phyloP scores from a whole-genome alignment of 2,329 filamentous ascomycete species.

The Zasmidium citrigriseum region DNA sequence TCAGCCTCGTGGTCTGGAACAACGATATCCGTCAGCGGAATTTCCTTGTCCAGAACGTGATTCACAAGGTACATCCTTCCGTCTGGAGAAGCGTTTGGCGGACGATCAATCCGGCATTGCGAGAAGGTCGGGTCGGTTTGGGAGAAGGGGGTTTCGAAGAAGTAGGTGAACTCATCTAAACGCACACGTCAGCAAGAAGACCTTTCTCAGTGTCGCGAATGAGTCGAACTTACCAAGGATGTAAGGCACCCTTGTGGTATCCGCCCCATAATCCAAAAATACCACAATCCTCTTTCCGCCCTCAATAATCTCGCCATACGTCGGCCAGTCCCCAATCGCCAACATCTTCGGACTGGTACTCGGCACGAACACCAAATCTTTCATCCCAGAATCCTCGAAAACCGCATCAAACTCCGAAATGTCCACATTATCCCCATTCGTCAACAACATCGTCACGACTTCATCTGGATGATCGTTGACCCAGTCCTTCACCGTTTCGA shows the following conservation, averaged over 20 bases:
- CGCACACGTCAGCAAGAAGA: no score
- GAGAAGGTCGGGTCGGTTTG: slow-evolving; percentile 39
- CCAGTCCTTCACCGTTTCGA: slow-evolving; percentile 60
- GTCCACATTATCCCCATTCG: slow-evolving; percentile 64
- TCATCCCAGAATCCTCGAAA: slow-evolving; percentile 54
- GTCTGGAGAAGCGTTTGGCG: slow-evolving; percentile 37
- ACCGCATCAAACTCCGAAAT: slow-evolving; percentile 42
- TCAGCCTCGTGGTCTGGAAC: slow-evolving; percentile 43
- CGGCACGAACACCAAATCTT: slow-evolving; percentile 45
- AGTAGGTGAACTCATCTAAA: slow-evolving; percentile 37
- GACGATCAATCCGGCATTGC: slow-evolving; percentile 48
- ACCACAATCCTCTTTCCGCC: slow-evolving; percentile 66
- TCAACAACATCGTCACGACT: slow-evolving; percentile 80
- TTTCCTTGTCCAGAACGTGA: slow-evolving; percentile 46
- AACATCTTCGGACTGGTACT: slow-evolving; percentile 24
- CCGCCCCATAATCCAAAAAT: slow-evolving; percentile 79
- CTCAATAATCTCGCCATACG: slow-evolving; percentile 72
- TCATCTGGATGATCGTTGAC: slow-evolving; percentile 72
- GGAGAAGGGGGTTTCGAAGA: slow-evolving; percentile 49
- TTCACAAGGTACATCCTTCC: slow-evolving; percentile 52
- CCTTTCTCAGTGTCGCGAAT: background rate
- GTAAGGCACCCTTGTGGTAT: slow-evolving; percentile 76
- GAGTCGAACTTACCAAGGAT: slow-evolving; percentile 75
- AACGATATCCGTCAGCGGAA: slow-evolving; percentile 37
- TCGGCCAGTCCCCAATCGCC: slow-evolving; percentile 71